Evolutionary conservation across 495 filamentous ascomycete genomes (phyloP), one percentile per base, ranked within the genome.

Genomic region (Thermochaetoides thermophila): DNA sequence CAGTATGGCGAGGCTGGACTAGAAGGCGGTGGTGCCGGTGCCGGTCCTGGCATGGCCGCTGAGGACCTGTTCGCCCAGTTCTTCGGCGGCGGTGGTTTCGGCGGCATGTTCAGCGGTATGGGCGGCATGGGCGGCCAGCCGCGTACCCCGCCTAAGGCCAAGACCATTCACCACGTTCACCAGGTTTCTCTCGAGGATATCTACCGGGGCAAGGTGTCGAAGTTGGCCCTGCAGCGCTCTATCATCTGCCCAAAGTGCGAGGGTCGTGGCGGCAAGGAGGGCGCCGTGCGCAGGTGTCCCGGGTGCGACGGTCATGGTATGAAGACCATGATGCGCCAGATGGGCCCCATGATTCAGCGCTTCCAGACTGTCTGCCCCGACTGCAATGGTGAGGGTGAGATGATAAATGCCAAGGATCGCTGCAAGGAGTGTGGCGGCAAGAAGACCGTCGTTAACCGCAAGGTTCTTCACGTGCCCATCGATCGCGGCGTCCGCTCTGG

Each of bases 321-420:
- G 82, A 96, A 96, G 76, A 94, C 81, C 14, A 96, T 99, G 87
- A 95, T 96, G 89, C 81, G 89, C 48, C 91, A 96, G 68, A 96
- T 96, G 86, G 89, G 91, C 32, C 89, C 89, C 32, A 99, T 99
- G 89, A 96, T 96, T 51, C 91, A 96, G 63, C 81, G 89, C 31
- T 96, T 96, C 73, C 91, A 96, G 71, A 96, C 91, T 13, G 84
- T 95, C 40, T 99, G 89, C 73, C 82, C 85, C 19, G 89, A 99
- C 59, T 99, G 89, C 54, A 83, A 85, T 38, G 89, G 89, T 39
- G 91, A 96, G 56, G 85, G 91, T 30, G 91, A 99, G 63, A 84
- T 78, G 35, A 83, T 99, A 52, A 80, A 80, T 43, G 89, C 96
- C 31, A 85, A 86, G 66, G 91, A 96, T 57, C 74, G 78, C 52